phyloP scores from a whole-genome alignment of 345 rosid species.

The Populus ilicifolia region DNA sequence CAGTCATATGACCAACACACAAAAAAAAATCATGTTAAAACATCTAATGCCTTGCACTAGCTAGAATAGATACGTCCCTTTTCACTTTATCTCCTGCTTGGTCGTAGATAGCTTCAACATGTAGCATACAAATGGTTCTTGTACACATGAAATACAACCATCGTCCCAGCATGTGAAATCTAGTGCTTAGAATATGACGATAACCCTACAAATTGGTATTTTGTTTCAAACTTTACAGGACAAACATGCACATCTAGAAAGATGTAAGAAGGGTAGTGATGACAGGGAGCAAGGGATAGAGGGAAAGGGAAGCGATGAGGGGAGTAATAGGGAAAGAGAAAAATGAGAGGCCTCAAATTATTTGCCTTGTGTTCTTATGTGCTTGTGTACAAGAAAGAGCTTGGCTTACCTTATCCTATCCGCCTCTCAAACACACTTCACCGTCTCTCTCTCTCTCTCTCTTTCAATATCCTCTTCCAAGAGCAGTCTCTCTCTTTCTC shows the following conservation, averaged over 20 bases:
- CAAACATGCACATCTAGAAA: neutral
- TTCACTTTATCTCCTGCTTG: too few species aligned
- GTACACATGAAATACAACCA: neutral
- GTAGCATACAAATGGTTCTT: neutral
- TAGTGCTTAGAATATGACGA: too few species aligned
- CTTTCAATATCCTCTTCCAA: neutral
- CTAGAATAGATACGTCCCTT: too few species aligned
- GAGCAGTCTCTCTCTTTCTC: neutral
- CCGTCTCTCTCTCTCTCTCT: neutral
- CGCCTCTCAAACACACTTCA: constrained; percentile 4
- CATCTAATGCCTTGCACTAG: too few species aligned
- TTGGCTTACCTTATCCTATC: constrained; percentile 77
- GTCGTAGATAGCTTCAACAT: too few species aligned
- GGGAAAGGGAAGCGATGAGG: neutral
- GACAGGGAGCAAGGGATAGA: neutral
- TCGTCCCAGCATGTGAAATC: neutral
- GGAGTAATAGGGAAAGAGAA: neutral
- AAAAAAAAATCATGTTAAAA: too few species aligned
- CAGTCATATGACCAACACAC: too few species aligned
- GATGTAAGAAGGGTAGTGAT: neutral
- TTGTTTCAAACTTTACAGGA: neutral
- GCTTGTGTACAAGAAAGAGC: constrained; percentile 24
- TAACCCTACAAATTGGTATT: neutral
- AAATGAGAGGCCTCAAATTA: constrained; percentile 67
- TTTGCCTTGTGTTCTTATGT: constrained; percentile 36